A percentile compares a stretch with the other conserved stretches of the same genome.
Conservation (phyloP, 352 stramenopile genomes). For the Aphanomyces cochlioides region DNA sequence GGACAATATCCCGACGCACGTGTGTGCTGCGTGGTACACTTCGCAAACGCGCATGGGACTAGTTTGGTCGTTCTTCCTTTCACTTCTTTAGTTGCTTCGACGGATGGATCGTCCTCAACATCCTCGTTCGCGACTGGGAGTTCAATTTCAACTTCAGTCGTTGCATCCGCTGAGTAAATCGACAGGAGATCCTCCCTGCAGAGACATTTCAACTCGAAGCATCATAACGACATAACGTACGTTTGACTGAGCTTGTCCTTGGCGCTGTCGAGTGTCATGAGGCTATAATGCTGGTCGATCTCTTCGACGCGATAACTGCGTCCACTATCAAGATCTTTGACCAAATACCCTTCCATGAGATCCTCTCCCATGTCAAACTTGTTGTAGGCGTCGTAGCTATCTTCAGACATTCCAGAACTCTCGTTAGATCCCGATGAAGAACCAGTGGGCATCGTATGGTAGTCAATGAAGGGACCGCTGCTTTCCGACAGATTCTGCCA, state of each 20-base stretch:
- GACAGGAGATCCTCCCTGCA: constrained; percentile 47
- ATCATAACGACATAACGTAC: not conserved
- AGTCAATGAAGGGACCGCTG: not conserved
- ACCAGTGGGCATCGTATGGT: constrained; percentile 24
- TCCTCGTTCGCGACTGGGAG: constrained; percentile 38
- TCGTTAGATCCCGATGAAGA: constrained; percentile 20
- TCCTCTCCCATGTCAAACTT: constrained; percentile 20
- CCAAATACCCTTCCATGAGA: constrained; percentile 45
- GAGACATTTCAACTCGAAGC: not conserved
- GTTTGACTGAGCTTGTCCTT: constrained; percentile 27
- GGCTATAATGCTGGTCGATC: constrained; percentile 77
- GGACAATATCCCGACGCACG: constrained; percentile 65
- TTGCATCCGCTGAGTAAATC: constrained; percentile 75
- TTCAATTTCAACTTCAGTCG: constrained; percentile 76
- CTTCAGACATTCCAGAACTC: constrained; percentile 17
- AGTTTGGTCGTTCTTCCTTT: constrained; percentile 22
- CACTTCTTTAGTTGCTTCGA: constrained; percentile 19
- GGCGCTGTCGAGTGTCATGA: constrained; percentile 57
- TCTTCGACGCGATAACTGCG: constrained; percentile 76
- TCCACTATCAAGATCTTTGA: constrained; percentile 77
- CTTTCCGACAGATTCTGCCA: constrained; percentile 1
- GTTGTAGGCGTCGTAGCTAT: constrained; percentile 15
- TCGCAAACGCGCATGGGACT: constrained; percentile 44
- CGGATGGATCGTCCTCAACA: constrained; percentile 44
- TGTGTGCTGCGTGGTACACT: constrained; percentile 60